These are phyloP conservation scores for Lactarius psammicola DNA, from an alignment of 768 basidiomycete genomes.

Conservation along the genomic window DNA sequence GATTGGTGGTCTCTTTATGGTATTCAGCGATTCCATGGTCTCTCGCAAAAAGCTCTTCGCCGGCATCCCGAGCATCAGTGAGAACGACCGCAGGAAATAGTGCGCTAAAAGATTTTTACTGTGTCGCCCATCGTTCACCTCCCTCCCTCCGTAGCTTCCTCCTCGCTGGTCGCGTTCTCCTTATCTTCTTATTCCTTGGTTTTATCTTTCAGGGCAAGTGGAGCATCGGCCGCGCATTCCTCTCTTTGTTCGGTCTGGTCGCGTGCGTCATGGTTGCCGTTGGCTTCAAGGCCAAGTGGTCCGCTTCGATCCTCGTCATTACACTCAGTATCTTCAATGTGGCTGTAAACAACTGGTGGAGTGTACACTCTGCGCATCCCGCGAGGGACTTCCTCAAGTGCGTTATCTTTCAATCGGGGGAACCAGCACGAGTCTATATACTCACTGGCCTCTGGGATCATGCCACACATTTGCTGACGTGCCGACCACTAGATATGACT, in stretches of 20 bases:
- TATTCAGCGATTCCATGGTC: conserved; percentile 93
- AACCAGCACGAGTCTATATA: conserved; percentile 4
- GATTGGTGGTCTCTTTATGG: conserved; percentile 98
- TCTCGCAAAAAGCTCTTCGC: conserved; percentile 87
- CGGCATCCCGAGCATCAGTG: conserved; percentile 84
- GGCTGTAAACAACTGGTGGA: conserved; percentile 99
- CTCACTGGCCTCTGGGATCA: conserved; percentile 4
- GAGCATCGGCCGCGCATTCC: conserved; percentile 80
- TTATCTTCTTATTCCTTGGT: conserved; percentile 99
- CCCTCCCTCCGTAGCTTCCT: conserved; percentile 70
- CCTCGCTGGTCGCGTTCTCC: conserved; percentile 91
- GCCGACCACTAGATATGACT: conserved; percentile 74
- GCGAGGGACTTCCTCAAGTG: conserved; percentile 98
- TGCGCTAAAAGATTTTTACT: too few species aligned
- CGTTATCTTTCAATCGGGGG: neutral
- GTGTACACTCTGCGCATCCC: conserved; percentile 86
- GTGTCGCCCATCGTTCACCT: conserved; percentile 14
- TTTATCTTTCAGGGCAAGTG: conserved; percentile 94
- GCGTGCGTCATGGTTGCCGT: conserved; percentile 96
- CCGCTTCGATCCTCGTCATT: conserved; percentile 91
- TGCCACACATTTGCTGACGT: conserved; percentile 26
- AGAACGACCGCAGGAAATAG: conserved; percentile 99
- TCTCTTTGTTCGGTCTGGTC: conserved; percentile 85
- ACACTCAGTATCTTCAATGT: conserved; percentile 94
- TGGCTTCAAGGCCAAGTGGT: conserved; percentile 99